These are phyloP conservation scores for Symmetrospora coprosmae DNA, from an alignment of 768 basidiomycete species.

Conservation along the genomic window DNA sequence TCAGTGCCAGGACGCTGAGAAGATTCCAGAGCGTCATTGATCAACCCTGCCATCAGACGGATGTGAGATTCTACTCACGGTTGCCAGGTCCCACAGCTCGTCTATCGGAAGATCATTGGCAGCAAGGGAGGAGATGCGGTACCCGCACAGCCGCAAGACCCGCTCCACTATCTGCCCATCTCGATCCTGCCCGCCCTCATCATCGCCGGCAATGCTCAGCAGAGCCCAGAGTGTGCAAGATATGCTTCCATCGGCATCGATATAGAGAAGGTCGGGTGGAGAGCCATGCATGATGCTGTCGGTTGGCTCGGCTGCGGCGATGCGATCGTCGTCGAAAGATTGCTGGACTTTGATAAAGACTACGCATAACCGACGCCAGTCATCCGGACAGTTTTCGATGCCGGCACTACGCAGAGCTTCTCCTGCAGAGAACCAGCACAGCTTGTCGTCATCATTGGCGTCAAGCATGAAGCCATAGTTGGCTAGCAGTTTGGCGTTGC, in stretches of 20 bases:
- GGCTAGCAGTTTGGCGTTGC: constrained; percentile 52
- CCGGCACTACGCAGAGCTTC: background rate
- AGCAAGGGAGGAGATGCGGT: background rate
- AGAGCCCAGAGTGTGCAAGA: constrained; percentile 10
- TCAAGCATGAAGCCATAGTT: constrained; percentile 65
- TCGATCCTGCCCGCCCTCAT: background rate
- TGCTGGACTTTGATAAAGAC: too few species aligned
- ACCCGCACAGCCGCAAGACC: background rate
- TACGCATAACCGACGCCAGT: too few species aligned
- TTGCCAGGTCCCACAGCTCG: background rate
- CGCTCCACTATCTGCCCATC: background rate
- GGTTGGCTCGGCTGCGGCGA: background rate
- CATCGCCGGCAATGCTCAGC: background rate
- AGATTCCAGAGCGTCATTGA: too few species aligned
- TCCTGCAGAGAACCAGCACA: constrained; percentile 2
- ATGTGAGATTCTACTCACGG: background rate
- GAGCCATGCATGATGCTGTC: background rate
- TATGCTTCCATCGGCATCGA: constrained; percentile 27
- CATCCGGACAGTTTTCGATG: too few species aligned
- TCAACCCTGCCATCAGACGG: too few species aligned
- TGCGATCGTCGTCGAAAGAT: background rate
- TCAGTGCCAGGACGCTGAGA: too few species aligned
- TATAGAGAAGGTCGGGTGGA: background rate
- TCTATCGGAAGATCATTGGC: background rate
- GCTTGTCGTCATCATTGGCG: constrained; percentile 50